Evolutionary conservation across 2,329 filamentous ascomycete genomes (phyloP), one percentile per base, ranked within the genome.

Genomic region (Penicillium nordicum): DNA sequence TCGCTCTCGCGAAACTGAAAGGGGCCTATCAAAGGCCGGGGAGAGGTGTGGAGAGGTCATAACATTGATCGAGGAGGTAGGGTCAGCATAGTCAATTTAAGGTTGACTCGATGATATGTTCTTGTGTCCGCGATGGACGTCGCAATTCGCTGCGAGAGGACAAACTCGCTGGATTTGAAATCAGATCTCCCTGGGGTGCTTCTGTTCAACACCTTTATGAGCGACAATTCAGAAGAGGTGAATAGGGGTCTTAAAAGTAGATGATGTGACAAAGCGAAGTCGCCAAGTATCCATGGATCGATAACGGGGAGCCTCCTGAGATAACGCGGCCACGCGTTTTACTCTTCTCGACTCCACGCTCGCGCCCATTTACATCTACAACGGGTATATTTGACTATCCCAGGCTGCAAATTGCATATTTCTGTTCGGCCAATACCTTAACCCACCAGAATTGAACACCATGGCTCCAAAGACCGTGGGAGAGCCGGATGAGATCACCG

Each of bases 401-500:
- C 14, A 50, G 18, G 16, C 36, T 53, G 34, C n/a, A 36, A 50
- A 11, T n/a, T 38, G 45, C 25, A 34, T 37, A 34, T 0, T 5
- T 37, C 12, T 38, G 14, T 25, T 14, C 16, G 18, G 1, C 16
- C 16, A 21, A 21, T 16, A 41, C 11, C 30, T 27, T 47, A 38
- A 12, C n/a, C 3, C 45, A 41, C 34, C 30, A 21, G 3, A 29
- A 29, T 23, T 16, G 16, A n/a, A 5, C 52, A 74, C 18, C 48
- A 97, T 97, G 92, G 89, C 92, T 27, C 92, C 94, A 79, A 96
- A 96, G 76, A 93, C 90, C 63, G 86, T 87, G 4, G 88, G 90
- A 18, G 94, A 94, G 55, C 84, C 88, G 63, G 89, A 90, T 71
- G 91, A 96, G 75, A 84, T 90, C 44, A 95, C 89, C 2, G 93